Conservation (phyloP, 2,329 filamentous ascomycete genomes). For the Penicillium expansum region DNA sequence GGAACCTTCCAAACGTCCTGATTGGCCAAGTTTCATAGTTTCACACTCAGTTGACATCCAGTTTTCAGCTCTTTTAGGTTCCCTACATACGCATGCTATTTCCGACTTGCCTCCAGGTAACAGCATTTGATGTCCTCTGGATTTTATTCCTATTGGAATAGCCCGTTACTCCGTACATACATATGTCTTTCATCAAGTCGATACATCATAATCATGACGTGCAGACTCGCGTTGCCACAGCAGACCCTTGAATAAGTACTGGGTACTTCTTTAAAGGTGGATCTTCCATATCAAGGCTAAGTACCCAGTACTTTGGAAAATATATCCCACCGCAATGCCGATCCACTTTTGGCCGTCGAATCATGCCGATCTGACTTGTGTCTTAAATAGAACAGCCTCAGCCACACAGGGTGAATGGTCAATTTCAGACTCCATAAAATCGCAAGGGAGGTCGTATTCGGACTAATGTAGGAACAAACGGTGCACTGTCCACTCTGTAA, state of each 20-base stretch:
- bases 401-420: slow-evolving; percentile 2
- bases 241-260: not conserved
- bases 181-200: not conserved
- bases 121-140: not conserved
- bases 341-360: not conserved
- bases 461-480: not conserved
- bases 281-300: not conserved
- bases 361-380: not conserved
- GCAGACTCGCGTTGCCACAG: slow-evolving; percentile 13
- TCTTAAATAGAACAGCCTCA: slow-evolving; percentile 9
- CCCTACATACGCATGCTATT: not conserved
- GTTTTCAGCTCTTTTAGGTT: not conserved
- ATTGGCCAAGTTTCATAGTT: not conserved
- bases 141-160: not conserved
- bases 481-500: not conserved
- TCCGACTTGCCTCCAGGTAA: not conserved
- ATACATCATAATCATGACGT: slow-evolving; percentile 15
- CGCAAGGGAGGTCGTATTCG: not conserved
- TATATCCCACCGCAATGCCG: not conserved
- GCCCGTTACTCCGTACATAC: not conserved
- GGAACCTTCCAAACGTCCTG: not conserved
- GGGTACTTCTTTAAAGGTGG: not conserved
- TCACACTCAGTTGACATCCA: too few species aligned
- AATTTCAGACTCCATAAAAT: slow-evolving; percentile 1
- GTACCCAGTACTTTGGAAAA: slow-evolving; percentile 6